These are phyloP conservation scores for Botrytis elliptica DNA, from an alignment of 2,329 filamentous ascomycete species.

Conservation along the genomic window DNA sequence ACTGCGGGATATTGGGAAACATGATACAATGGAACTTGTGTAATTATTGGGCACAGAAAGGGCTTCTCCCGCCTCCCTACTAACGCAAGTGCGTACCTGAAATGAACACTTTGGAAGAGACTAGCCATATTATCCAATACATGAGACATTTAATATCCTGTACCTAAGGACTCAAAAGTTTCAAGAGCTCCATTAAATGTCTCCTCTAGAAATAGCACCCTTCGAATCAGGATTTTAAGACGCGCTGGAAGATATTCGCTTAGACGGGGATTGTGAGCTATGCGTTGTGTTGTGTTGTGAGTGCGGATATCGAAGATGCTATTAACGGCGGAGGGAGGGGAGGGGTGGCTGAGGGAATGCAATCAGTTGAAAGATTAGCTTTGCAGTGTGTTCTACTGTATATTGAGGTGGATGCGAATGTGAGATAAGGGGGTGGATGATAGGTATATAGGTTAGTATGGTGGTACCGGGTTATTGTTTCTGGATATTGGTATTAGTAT, in stretches of 20 bases:
- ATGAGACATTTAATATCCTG: neutral
- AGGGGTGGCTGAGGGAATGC: no score
- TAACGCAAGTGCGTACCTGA: neutral
- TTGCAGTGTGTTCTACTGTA: no score
- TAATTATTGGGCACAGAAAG: neutral
- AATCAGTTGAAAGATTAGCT: no score
- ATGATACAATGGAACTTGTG: neutral
- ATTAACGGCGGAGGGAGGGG: no score
- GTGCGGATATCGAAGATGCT: neutral
- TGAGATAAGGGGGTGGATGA: no score
- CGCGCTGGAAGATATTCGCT: neutral
- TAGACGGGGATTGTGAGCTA: neutral
- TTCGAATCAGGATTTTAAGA: neutral
- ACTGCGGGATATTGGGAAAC: neutral
- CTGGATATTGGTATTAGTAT: no score
- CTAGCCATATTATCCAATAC: neutral
- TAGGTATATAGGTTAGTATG: no score
- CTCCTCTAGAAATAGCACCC: neutral
- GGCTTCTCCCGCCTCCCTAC: neutral
- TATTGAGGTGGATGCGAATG: no score
- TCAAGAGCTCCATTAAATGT: neutral
- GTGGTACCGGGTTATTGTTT: no score
- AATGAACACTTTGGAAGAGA: neutral
- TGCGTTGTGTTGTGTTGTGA: neutral
- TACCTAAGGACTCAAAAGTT: neutral